Evolutionary conservation across 2,329 filamentous ascomycete genomes (phyloP).

Genomic region (Setomelanomma holmii): DNA sequence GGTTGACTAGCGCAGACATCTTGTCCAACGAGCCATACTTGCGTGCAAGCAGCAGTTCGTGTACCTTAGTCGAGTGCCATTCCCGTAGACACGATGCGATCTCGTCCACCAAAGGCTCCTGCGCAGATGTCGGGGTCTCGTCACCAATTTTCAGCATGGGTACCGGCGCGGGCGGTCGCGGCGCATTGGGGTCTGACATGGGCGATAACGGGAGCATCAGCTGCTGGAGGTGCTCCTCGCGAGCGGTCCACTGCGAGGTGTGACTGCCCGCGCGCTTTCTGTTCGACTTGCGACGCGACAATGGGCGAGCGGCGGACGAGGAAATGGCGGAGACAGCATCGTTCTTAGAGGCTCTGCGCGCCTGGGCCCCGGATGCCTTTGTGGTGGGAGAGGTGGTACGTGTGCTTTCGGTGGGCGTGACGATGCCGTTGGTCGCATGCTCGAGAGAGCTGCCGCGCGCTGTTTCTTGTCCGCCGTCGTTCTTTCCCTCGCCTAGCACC

Average conservation of each 20-base stretch:
- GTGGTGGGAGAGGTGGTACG: conserved; percentile 33
- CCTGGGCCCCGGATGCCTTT: conserved; percentile 17
- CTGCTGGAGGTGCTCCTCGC: conserved; percentile 49
- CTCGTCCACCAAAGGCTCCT: conserved; percentile 94
- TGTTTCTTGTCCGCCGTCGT: conserved; percentile 22
- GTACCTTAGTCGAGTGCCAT: conserved; percentile 97
- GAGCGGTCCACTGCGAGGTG: conserved; percentile 48
- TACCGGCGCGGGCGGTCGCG: conserved; percentile 87
- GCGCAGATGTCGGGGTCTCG: conserved; percentile 86
- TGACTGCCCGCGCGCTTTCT: conserved; percentile 45
- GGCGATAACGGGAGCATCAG: conserved; percentile 49
- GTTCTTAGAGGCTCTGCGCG: conserved; percentile 30
- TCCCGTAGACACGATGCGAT: conserved; percentile 96
- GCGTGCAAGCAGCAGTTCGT: conserved; percentile 83
- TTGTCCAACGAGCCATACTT: conserved; percentile 83
- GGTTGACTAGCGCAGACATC: conserved; percentile 79
- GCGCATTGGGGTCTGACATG: conserved; percentile 66
- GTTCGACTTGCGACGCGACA: conserved; percentile 38
- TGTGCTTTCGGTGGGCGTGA: conserved; percentile 49
- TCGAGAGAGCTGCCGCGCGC: conserved; percentile 27
- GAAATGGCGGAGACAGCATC: conserved; percentile 35
- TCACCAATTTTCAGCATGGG: conserved; percentile 98
- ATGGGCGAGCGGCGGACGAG: conserved; percentile 30
- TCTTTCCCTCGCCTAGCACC: conserved; percentile 71
- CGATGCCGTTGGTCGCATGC: conserved; percentile 44